phyloP scores from a whole-genome alignment of 2,329 filamentous ascomycete species.

The Hypoxylon sp. region DNA sequence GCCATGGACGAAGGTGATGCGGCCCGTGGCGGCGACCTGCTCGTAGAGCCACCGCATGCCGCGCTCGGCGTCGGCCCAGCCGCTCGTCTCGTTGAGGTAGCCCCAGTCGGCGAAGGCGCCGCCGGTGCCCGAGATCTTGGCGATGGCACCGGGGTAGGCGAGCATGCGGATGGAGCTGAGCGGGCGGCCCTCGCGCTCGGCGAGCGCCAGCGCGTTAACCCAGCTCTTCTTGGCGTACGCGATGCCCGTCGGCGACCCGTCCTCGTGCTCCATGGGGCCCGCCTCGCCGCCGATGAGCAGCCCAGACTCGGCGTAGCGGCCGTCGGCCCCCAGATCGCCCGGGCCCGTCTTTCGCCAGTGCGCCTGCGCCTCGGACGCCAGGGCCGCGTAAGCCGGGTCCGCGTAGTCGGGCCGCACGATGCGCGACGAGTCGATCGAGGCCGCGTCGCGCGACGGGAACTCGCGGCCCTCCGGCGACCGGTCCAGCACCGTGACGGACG shows the following conservation, averaged over 20 bases:
- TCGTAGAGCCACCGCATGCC: constrained; percentile 71
- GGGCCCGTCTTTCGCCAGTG: constrained; percentile 70
- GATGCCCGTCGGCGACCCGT: constrained; percentile 56
- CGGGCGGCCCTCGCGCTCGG: constrained; percentile 49
- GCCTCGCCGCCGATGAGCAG: constrained; percentile 68
- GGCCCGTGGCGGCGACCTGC: constrained; percentile 60
- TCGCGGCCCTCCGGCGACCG: constrained; percentile 57
- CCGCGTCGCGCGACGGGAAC: constrained; percentile 66
- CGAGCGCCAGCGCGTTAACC: constrained; percentile 65
- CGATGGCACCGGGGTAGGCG: constrained; percentile 54
- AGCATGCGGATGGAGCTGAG: constrained; percentile 55
- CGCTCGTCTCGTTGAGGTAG: constrained; percentile 76
- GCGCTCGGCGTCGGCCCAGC: constrained; percentile 81
- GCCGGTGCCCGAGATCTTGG: constrained; percentile 54
- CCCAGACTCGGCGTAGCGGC: constrained; percentile 75
- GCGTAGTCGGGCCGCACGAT: constrained; percentile 81
- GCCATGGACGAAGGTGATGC: constrained; percentile 64
- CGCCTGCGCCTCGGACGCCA: constrained; percentile 74
- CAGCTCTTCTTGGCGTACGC: constrained; percentile 68
- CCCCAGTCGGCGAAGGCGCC: constrained; percentile 68
- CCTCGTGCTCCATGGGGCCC: constrained; percentile 49
- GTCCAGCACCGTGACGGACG: constrained; percentile 67
- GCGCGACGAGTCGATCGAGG: constrained; percentile 69
- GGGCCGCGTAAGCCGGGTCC: constrained; percentile 75
- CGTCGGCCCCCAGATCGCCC: constrained; percentile 67